These are phyloP conservation scores for Cladosporium sp. DNA, from an alignment of 2,329 filamentous ascomycete genomes.

Conservation along the genomic window DNA sequence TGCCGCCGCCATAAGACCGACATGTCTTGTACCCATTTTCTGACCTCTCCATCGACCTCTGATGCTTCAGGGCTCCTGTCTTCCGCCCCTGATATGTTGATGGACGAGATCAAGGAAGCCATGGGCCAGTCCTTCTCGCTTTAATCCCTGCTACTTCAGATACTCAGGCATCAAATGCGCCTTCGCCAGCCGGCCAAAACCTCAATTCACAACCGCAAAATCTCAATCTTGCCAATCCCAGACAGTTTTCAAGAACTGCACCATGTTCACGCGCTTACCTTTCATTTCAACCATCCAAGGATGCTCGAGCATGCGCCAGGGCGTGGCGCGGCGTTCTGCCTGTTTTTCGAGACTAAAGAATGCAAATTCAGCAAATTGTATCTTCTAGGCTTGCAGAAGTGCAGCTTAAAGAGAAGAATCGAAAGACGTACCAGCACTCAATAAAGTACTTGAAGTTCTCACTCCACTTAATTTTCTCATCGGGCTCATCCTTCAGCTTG, in stretches of 20 bases:
- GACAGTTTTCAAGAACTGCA: conserved; percentile 86
- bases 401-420: neutral
- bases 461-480: conserved; percentile 85
- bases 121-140: neutral
- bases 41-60: neutral
- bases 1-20: neutral
- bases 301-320: conserved; percentile 98
- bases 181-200: neutral
- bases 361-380: neutral
- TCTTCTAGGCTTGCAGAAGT: neutral
- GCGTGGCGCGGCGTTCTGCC: conserved; percentile 78
- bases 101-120: neutral
- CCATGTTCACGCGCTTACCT: conserved; percentile 95
- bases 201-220: neutral
- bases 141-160: neutral
- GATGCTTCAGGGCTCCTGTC: neutral
- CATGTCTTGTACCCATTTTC: neutral
- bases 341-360: conserved; percentile 86
- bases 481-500: conserved; percentile 83
- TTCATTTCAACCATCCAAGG: conserved; percentile 99
- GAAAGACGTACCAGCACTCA: conserved; percentile 81
- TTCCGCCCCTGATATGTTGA: neutral
- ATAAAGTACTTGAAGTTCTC: conserved; percentile 99
- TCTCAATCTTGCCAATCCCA: conserved; percentile 89
- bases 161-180: neutral